These are phyloP conservation scores for Solanum corneliomulleri DNA, from an alignment of 257 asterid species.

Conservation along the genomic window DNA sequence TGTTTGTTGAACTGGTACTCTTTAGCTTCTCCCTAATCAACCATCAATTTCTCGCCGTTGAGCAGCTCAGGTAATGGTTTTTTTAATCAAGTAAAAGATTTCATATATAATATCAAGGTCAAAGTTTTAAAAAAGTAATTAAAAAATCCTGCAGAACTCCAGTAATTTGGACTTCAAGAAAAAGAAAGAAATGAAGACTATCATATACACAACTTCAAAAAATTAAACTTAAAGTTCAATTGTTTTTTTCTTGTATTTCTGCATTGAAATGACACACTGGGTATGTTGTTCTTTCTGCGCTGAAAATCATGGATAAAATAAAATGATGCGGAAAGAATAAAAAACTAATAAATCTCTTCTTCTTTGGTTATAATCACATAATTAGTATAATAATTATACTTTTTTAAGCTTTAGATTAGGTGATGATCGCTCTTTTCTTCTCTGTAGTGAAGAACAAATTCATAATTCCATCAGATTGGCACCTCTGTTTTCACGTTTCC, in stretches of 20 bases:
- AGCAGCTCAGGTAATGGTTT: neutral
- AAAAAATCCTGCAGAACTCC: neutral
- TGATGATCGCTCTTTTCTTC: neutral
- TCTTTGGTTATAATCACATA: neutral
- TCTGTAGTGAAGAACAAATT: neutral
- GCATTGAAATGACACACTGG: neutral
- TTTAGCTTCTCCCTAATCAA: neutral
- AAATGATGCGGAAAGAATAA: neutral
- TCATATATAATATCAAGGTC: neutral
- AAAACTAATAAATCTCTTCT: neutral
- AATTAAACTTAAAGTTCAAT: neutral
- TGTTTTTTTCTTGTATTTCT: neutral
- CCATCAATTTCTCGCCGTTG: neutral
- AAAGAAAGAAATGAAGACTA: neutral
- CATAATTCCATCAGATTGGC: neutral
- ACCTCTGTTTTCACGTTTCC: neutral
- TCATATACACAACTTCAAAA: neutral
- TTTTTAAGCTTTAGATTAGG: neutral
- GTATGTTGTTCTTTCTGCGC: neutral
- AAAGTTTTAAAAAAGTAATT: neutral
- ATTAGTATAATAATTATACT: neutral
- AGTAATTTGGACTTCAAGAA: neutral
- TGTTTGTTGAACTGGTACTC: neutral
- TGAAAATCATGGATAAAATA: neutral
- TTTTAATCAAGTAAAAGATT: neutral